Conservation (phyloP, 1,139 yeast genomes). For the Pichia sp. region DNA sequence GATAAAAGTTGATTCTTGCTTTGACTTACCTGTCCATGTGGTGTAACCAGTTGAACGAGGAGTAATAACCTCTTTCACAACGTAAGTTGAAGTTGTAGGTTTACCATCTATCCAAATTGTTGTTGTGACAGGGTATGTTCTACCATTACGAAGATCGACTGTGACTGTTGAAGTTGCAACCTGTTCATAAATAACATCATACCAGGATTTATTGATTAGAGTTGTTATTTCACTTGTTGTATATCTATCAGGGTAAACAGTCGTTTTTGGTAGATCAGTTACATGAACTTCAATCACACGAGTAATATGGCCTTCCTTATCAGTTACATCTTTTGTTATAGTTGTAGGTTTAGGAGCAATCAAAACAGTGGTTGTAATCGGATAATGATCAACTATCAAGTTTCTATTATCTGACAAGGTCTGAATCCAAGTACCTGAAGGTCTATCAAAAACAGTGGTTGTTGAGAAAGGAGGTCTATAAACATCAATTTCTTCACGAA, state of each 20-base stretch:
- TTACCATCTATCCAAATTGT: background rate
- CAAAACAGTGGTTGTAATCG: background rate
- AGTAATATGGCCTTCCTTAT: background rate
- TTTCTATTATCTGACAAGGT: background rate
- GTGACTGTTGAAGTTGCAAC: background rate
- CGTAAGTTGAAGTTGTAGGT: conserved; percentile 1
- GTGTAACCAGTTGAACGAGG: background rate
- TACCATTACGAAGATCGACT: background rate
- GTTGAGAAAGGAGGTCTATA: background rate
- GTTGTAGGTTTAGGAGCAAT: background rate
- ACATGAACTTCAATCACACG: background rate
- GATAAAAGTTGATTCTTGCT: background rate
- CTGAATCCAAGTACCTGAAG: background rate
- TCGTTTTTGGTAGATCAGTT: background rate
- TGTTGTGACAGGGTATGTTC: conserved; percentile 1
- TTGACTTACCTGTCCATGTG: background rate
- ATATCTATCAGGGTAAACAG: background rate
- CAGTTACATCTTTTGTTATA: background rate
- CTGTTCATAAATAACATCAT: background rate
- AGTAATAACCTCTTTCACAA: background rate
- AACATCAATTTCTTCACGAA: background rate
- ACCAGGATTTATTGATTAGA: background rate
- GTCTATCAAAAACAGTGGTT: background rate
- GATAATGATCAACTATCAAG: background rate
- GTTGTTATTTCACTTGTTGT: background rate